Conservation (phyloP, 1,284 basidiomycete species). For the Fomitopsis pinicola region DNA sequence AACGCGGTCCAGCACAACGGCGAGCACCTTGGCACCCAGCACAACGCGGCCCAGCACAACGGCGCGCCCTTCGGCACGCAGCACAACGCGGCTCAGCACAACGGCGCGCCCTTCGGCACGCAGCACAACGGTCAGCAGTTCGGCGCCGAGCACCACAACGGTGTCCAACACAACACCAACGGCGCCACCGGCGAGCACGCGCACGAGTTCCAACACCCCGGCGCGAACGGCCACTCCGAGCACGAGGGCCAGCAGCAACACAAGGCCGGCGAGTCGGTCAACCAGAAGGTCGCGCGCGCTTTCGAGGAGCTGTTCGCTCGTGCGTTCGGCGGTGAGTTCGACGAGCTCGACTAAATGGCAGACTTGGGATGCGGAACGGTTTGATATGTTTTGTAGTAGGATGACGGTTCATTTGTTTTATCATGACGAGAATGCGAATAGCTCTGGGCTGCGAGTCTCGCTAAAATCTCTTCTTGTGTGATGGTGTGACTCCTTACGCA, state of each 20-base stretch:
- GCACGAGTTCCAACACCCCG: too few relatives aligned
- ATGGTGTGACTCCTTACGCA: background rate
- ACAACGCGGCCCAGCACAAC: background rate
- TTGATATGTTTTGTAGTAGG: background rate
- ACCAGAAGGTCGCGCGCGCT: background rate
- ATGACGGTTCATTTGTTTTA: background rate
- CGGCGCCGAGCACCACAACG: background rate
- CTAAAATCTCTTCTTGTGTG: background rate
- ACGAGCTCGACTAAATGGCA: background rate
- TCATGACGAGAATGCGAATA: background rate
- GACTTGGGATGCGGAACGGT: background rate
- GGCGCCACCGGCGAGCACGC: too few relatives aligned
- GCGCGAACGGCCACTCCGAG: too few relatives aligned
- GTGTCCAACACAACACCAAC: background rate
- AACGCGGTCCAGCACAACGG: background rate
- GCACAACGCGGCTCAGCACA: background rate
- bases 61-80: background rate
- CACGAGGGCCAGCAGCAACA: too few relatives aligned
- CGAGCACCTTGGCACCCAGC: background rate
- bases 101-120: background rate
- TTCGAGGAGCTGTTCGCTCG: background rate
- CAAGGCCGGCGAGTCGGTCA: too few relatives aligned
- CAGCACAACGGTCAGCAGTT: background rate
- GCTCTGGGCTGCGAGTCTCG: conserved; percentile 2
- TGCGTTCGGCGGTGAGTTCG: background rate